Percentiles rank a stretch among this genome's conserved stretches.
Conservation (phyloP, 192 early-diverging fungal genomes). For the Backusella liffmaniae region DNA sequence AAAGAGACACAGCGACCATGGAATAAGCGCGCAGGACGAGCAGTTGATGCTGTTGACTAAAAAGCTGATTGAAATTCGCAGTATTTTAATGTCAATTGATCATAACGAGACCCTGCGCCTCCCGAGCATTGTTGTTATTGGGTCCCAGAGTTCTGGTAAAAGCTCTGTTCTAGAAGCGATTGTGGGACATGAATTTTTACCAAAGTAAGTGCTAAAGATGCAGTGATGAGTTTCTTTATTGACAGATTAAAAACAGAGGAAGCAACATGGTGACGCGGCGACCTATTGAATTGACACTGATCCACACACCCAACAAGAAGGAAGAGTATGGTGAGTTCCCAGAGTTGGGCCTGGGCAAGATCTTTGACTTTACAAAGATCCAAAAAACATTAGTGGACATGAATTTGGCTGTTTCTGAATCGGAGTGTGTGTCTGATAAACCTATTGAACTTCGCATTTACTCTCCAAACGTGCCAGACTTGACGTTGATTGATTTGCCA, state of each 20-base stretch:
- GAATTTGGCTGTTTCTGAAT: constrained; percentile 92
- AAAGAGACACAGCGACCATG: background rate
- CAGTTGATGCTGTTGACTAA: constrained; percentile 88
- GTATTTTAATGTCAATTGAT: constrained; percentile 86
- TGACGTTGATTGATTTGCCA: constrained; percentile 82
- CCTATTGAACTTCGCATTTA: constrained; percentile 84
- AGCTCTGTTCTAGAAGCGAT: constrained; percentile 86
- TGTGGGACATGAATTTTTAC: constrained; percentile 82
- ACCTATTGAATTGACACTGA: constrained; percentile 81
- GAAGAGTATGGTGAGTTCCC: constrained; percentile 88
- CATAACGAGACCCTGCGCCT: constrained; percentile 74
- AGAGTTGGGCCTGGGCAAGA: constrained; percentile 81
- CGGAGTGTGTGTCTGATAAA: constrained; percentile 85
- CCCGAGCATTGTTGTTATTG: constrained; percentile 88
- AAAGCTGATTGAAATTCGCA: constrained; percentile 93
- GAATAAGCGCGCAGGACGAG: constrained; percentile 62
- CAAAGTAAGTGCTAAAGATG: constrained; percentile 55
- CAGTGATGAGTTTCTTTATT: background rate
- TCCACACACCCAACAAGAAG: constrained; percentile 73
- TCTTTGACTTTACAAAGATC: constrained; percentile 85
- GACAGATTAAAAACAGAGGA: constrained; percentile 41
- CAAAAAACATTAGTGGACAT: constrained; percentile 93
- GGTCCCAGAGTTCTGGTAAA: constrained; percentile 85
- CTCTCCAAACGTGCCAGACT: constrained; percentile 80
- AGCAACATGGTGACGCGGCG: constrained; percentile 83